Evolutionary conservation across 1,284 basidiomycete genomes (phyloP).

Genomic region (Cutaneotrichosporon mucoides): DNA sequence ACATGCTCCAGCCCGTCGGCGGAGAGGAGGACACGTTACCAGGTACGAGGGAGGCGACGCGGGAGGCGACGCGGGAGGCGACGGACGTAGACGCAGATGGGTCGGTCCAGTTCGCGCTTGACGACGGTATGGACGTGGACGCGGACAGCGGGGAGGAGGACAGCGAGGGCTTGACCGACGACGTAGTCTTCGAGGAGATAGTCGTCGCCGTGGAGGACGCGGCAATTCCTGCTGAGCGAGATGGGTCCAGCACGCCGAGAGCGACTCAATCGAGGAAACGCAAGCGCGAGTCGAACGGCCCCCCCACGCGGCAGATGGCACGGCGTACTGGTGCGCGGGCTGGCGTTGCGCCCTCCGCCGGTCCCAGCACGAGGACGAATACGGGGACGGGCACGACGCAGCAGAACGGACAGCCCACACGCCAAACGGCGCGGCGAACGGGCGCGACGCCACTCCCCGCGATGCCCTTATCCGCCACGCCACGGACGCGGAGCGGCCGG

Average conservation of each 20-base stretch:
- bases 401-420: too few relatives aligned
- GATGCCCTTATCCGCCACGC: neutral
- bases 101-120: neutral
- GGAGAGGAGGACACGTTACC: neutral
- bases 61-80: neutral
- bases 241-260: too few relatives aligned
- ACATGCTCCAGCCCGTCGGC: conserved; percentile 24
- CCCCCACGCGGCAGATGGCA: neutral
- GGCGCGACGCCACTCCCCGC: neutral
- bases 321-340: neutral
- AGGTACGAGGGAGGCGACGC: neutral
- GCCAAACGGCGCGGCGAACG: too few relatives aligned
- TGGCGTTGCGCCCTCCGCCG: too few relatives aligned
- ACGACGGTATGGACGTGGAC: neutral
- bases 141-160: neutral
- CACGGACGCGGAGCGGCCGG: too few relatives aligned
- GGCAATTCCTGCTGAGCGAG: neutral
- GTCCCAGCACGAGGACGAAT: too few relatives aligned
- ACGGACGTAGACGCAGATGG: too few relatives aligned
- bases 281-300: neutral
- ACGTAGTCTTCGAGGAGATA: neutral
- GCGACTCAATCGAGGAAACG: neutral
- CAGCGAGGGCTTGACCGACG: neutral
- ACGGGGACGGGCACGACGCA: too few relatives aligned
- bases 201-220: neutral